phyloP scores from a whole-genome alignment of 768 basidiomycete species.

The Stropharia rugosoannulata region DNA sequence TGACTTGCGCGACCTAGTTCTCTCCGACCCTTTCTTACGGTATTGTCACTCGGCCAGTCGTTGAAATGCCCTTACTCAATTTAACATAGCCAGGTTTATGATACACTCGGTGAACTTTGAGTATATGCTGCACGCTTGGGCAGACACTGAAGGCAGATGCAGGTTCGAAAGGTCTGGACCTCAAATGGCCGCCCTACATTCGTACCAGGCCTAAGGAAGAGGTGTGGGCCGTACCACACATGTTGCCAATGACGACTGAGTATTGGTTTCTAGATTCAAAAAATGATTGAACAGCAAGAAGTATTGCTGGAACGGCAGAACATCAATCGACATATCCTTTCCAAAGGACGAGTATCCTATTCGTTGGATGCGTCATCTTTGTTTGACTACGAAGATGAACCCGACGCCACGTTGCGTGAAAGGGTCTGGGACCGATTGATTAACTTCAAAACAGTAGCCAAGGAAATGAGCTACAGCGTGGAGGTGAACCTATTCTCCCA shows the following conservation, averaged over 20 bases:
- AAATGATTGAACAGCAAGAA: slow-evolving; percentile 39
- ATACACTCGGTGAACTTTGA: slow-evolving; percentile 54
- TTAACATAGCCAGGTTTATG: slow-evolving; percentile 68
- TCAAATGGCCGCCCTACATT: slow-evolving; percentile 44
- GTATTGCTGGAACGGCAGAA: slow-evolving; percentile 34
- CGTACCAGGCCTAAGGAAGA: slow-evolving; percentile 46
- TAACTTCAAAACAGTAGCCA: slow-evolving; percentile 6
- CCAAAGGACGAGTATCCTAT: slow-evolving; percentile 44
- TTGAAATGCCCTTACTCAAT: slow-evolving; percentile 7
- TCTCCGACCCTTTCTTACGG: slow-evolving; percentile 74
- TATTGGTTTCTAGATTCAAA: slow-evolving; percentile 38
- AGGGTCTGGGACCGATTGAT: slow-evolving; percentile 8
- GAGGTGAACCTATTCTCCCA: slow-evolving; percentile 11
- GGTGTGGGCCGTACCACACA: slow-evolving; percentile 27
- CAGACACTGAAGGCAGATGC: not conserved
- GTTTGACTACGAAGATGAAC: slow-evolving; percentile 5
- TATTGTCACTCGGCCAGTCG: slow-evolving; percentile 21
- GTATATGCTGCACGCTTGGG: not conserved
- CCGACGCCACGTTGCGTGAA: not conserved
- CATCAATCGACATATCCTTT: slow-evolving; percentile 38
- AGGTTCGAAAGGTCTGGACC: slow-evolving; percentile 26
- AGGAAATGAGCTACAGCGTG: slow-evolving; percentile 10
- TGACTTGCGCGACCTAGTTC: slow-evolving; percentile 37
- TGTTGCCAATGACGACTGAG: not conserved
- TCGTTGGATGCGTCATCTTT: slow-evolving; percentile 44